Conservation (phyloP, 225 moss, liverwort and hornwort species). For the Pleurozium schreberi region DNA sequence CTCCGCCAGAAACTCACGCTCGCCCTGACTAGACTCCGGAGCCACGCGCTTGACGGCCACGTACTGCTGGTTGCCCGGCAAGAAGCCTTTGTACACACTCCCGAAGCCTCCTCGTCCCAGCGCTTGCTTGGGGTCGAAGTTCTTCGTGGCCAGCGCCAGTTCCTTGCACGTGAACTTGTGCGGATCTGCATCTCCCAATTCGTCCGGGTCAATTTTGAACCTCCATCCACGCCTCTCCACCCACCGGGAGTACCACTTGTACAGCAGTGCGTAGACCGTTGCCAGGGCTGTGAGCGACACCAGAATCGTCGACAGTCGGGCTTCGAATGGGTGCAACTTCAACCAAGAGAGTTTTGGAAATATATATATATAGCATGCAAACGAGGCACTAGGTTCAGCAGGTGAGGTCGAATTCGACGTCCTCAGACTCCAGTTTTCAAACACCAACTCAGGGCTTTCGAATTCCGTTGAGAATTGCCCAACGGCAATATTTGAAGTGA, state of each 20-base stretch:
- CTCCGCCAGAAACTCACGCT: background rate
- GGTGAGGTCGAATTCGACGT: background rate
- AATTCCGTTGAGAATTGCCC: rapidly evolving
- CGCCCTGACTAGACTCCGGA: background rate
- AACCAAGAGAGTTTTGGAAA: too few species aligned
- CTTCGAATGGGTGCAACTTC: background rate
- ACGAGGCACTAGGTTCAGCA: background rate
- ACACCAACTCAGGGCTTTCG: rapidly evolving
- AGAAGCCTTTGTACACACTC: background rate
- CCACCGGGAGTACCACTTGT: background rate
- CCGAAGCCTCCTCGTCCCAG: background rate
- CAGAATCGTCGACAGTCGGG: background rate
- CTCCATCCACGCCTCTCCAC: background rate
- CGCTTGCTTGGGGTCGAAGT: background rate
- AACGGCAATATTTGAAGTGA: background rate
- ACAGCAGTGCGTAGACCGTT: background rate
- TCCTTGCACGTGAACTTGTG: background rate
- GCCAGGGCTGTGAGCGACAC: background rate
- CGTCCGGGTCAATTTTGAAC: background rate
- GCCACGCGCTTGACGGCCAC: background rate
- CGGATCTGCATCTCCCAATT: background rate
- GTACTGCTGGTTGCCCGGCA: background rate
- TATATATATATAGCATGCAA: background rate
- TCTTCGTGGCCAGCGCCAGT: background rate
- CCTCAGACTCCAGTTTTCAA: background rate